A percentile compares a stretch with the other conserved stretches of the same genome.
Evolutionary conservation across 305 asterid species (phyloP).

Genomic region (Fraxinus sp.): DNA sequence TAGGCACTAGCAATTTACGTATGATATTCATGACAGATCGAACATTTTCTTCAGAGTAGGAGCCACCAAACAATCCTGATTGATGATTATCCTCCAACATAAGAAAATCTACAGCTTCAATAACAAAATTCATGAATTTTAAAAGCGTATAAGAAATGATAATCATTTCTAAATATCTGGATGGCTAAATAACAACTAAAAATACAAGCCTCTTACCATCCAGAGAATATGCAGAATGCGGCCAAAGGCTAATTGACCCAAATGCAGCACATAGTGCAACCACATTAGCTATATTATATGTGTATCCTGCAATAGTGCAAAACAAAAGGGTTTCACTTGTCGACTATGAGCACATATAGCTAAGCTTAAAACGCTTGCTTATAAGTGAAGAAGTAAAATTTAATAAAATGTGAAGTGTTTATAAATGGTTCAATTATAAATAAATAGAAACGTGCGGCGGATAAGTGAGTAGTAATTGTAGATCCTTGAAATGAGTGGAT

Average conservation of each 20-base stretch:
- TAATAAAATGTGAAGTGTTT: background rate
- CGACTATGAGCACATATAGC: background rate
- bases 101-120: slow-evolving; percentile 26
- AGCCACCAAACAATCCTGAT: slow-evolving; percentile 12
- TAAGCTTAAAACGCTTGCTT: background rate
- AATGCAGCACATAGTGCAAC: slow-evolving; percentile 29
- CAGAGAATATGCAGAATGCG: slow-evolving; percentile 28
- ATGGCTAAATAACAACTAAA: background rate
- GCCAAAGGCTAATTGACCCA: slow-evolving; percentile 31
- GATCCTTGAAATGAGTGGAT: background rate
- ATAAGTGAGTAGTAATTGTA: no score
- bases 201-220: slow-evolving; percentile 33
- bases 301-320: slow-evolving; percentile 28
- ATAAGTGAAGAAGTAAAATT: background rate
- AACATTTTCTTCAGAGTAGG: slow-evolving; percentile 24
- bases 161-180: background rate
- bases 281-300: slow-evolving; percentile 15
- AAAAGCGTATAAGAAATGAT: background rate
- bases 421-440: background rate
- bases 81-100: slow-evolving; percentile 21
- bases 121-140: background rate
- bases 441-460: background rate
- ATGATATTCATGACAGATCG: slow-evolving; percentile 22
- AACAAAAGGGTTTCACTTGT: background rate
- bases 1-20: slow-evolving; percentile 40